Evolutionary conservation across 176 grass and related monocot genomes (phyloP), one percentile per base, ranked within the genome.

Genomic region (Avena insularis): DNA sequence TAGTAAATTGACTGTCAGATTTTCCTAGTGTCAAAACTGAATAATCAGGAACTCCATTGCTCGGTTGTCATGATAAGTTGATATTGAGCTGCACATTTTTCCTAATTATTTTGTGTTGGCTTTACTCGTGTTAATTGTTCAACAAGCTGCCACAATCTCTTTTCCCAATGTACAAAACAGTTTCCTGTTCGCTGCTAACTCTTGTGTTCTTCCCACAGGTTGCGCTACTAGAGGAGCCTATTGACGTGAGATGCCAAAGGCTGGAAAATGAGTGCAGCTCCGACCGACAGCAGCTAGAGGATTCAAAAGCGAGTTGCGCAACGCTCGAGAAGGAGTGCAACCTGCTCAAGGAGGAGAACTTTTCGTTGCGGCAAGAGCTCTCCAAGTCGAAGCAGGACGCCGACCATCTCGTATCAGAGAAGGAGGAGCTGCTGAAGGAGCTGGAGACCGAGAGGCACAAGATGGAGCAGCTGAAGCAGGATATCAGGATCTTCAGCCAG

Each of bases 391-490:
- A 90, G 76, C 87, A 92, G 20, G 87, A 93, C 3, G 75, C 69
- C 0, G 36, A 86, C 3, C 57, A 63, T 33, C 67, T 98, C 8
- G 49, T 21, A n/a, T 57, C 79, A 5, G 90, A 96, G 74, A 98
- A 87, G 48, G 51, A 88, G 46, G 85, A 79, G 25, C 20, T 96
- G 9, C 25, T 85, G 12, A 94, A 61, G 80, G 90, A 91, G 78
- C 78, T 93, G 3, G 82, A 70, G 3, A 1, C n/a, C 2, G 91
- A 91, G 68, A 91, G 73, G 38, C 16, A 29, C 40, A 93, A 78
- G 78, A 79, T 95, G 89, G 77, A 91, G 53, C 89, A 93, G 68
- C 84, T 99, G 9, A 96, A 81, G 84, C 87, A 93, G 84, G 94
- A 99, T 65, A 93, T 92, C 86, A 88, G 72, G 58, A 36, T 83